Evolutionary conservation across 2,329 filamentous ascomycete species (phyloP), one percentile per base, ranked within the genome.

Genomic region (Fusarium compactum): DNA sequence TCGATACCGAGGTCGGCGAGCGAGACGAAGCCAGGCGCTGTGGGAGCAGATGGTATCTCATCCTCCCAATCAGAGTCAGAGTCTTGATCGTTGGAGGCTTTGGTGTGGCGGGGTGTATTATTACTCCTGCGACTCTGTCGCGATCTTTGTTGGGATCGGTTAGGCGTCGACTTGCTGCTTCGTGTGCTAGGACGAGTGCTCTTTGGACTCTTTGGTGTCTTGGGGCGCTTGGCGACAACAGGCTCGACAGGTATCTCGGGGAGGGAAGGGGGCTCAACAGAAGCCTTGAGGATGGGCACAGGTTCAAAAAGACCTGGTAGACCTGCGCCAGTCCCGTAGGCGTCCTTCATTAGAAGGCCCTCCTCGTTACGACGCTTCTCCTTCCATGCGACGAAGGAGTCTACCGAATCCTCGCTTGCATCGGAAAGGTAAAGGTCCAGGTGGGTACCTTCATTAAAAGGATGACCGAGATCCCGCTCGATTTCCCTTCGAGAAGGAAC

Each of bases 291-390:
- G 8, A 71, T 65, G 1, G 66, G 62, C 4, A 68, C 43, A 14
- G 70, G 64, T 46, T 76, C 74, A 25, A 76, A 78, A 18, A 79
- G 61, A 0, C 78, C 78, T 8, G 78, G 78, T 2, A 79, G 70
- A 3, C 67, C 73, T 2, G 63, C 67, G 9, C 74, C 73, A 1
- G 65, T 38, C 30, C 71, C 70, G 24, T 78, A 79, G 11, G 56
- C 58, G 27, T 77, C 74, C 11, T 72, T 73, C 51, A 78, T 78
- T 1, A 79, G 30, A 1, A 79, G 70, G 1, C 58, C 66, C 43
- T 78, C 74, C 18, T 77, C 76, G 0, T 64, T 75, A 1, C 62
- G 67, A 0, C 55, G 55, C 25, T 52, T 55, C 7, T 64, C 62
- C 10, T 65, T 66, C 48, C 65, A 66, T 10, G 61, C 72, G 5